Base-by-base conservation (phyloP, 2,329 filamentous ascomycete genomes). In the Sphaerulina vaccinii region DNA sequence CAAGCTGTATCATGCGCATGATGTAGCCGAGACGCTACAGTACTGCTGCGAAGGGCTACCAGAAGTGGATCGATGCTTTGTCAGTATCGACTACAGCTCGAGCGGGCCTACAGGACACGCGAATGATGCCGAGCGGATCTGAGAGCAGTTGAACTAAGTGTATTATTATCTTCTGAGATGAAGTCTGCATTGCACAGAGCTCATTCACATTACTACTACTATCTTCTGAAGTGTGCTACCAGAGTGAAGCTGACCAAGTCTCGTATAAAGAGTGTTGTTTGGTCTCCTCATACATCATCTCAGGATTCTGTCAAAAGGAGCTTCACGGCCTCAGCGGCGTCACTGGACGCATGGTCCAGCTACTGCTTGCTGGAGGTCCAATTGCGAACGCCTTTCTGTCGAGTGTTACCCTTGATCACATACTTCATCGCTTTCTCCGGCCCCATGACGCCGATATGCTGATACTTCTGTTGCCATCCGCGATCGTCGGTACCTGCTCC, bases 1-100 rank as follows among this genome's bases (percentile, higher is more conserved):
- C 33, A 76, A 71, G 43, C 60, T 85, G 45, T 73, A 74, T 38
- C 72, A 71, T 45, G 75, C 74, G 11, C 82, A 85, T 56, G 82
- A 85, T 64, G 71, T 85, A 35, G 79, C 80, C 0, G 82, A 85
- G 70, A 83, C 80, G 2, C 62, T 85, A 58, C 82, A 85, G 67
- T 85, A 85, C 64, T 84, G 82, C 56, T 66, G 74, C 19, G 81
- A 84, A 58, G 79, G 77, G 0, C 47, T 79, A 45, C 70, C 67
- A n/a, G 76, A 79, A 63, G 76, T 79, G 1, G 77, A 79, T 56
- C 67, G 77, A 9, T 75, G 75, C 2, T 79, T 79, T 60, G 77
- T 79, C 0, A 78, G 73, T 8, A 73, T 73, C 19, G 77, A 80
- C 62, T 80, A 75, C 55, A 70, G 68, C 13, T 62, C 62, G 8